A percentile compares a stretch with the other conserved stretches of the same genome.
Conservation (phyloP, 371 early-diverging fungal species). For the Saksenaea vasiformis region DNA sequence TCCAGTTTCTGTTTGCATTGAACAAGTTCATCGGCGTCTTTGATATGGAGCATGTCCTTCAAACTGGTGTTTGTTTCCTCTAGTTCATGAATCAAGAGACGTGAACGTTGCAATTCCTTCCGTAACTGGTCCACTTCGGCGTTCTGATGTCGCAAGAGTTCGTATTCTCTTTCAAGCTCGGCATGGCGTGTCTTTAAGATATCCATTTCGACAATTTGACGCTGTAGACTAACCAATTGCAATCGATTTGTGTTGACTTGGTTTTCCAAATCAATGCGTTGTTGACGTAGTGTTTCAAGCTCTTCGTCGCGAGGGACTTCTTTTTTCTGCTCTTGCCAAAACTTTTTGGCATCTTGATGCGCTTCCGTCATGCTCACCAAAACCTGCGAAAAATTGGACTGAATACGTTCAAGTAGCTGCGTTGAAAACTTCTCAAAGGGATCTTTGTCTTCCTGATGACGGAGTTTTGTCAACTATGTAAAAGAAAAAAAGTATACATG, state of each 20-base stretch:
- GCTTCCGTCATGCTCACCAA: constrained; percentile 35
- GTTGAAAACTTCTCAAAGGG: constrained; percentile 10
- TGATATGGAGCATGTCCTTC: background rate
- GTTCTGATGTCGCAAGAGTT: background rate
- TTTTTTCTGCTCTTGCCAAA: constrained; percentile 45
- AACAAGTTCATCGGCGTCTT: constrained; percentile 2
- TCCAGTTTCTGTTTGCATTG: constrained; percentile 9
- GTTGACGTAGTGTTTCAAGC: constrained; percentile 17
- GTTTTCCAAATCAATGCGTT: constrained; percentile 24
- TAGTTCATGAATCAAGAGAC: background rate
- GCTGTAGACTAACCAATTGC: constrained; percentile 21
- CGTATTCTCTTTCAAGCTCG: constrained; percentile 17
- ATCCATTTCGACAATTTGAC: constrained; percentile 32
- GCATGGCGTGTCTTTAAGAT: constrained; percentile 12
- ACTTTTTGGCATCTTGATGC: constrained; percentile 29
- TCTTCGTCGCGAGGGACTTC: constrained; percentile 22
- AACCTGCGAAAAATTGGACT: constrained; percentile 35
- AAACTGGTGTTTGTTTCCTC: background rate
- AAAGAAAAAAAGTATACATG: background rate
- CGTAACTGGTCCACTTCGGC: constrained; percentile 6
- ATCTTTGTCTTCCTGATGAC: constrained; percentile 13
- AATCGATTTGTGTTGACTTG: constrained; percentile 17
- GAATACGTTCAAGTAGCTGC: constrained; percentile 22
- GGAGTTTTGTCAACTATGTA: background rate
- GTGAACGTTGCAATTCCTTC: background rate